Evolutionary conservation across 1,284 basidiomycete genomes (phyloP).

Genomic region (Leccinum solheimii): DNA sequence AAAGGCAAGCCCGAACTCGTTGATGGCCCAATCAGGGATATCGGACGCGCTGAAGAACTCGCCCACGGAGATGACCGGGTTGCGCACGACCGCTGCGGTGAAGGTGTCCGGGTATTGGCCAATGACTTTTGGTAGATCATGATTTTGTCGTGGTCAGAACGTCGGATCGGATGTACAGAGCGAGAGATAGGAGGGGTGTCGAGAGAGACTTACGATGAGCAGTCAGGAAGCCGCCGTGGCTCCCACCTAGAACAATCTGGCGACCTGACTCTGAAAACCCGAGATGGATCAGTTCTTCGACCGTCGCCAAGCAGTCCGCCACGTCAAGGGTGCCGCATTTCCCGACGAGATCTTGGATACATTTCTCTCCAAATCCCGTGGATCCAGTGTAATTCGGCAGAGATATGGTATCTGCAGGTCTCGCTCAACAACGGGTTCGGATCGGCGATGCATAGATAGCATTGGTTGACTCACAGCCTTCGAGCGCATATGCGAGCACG

Average conservation of each 20-base stretch:
- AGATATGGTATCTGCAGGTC: conserved; percentile 52
- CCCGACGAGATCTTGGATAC: conserved; percentile 48
- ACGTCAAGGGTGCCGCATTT: conserved; percentile 68
- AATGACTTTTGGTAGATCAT: conserved; percentile 46
- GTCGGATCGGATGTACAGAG: conserved; percentile 2
- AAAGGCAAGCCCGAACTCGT: conserved; percentile 53
- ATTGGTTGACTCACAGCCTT: conserved; percentile 53
- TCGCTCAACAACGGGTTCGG: background rate
- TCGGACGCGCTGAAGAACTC: conserved; percentile 52
- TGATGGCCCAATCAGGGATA: conserved; percentile 73
- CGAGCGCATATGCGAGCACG: conserved; percentile 49
- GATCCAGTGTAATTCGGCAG: conserved; percentile 73
- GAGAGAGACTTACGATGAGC: conserved; percentile 50
- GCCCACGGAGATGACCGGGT: conserved; percentile 65
- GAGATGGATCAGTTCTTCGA: conserved; percentile 49
- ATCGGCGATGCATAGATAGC: background rate
- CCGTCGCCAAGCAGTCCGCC: conserved; percentile 58
- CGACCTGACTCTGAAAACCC: conserved; percentile 50
- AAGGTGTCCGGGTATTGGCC: conserved; percentile 62
- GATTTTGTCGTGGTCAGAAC: conserved; percentile 1
- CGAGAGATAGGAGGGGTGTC: background rate
- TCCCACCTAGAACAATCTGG: conserved; percentile 64
- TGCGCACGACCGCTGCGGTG: conserved; percentile 61
- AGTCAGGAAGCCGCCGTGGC: conserved; percentile 71
- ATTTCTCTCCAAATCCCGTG: conserved; percentile 49